A percentile compares a stretch with the other conserved stretches of the same genome.
Conservation (phyloP, 768 basidiomycete genomes). For the Tylopilus rubrobrunneus region DNA sequence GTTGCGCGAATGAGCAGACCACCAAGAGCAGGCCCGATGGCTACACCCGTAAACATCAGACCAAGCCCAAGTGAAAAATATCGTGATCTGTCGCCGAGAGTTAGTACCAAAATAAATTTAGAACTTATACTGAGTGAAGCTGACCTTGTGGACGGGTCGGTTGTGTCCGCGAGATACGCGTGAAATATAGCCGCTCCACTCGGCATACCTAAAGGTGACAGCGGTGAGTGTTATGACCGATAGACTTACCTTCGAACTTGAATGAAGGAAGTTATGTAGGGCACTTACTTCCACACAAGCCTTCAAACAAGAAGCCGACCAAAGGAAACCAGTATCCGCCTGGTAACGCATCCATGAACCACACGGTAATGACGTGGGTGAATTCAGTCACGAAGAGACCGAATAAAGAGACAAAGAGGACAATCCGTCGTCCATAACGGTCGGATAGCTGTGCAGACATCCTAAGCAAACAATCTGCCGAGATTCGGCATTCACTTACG, state of each 20-base stretch:
- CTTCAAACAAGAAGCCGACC: conserved; percentile 62
- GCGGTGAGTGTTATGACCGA: not conserved
- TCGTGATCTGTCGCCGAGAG: conserved; percentile 46
- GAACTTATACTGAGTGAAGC: not conserved
- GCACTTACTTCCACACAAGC: conserved; percentile 62
- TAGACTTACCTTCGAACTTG: not conserved
- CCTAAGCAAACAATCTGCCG: not conserved
- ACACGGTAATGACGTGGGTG: conserved; percentile 62
- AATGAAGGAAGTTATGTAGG: not conserved
- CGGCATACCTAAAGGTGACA: conserved; percentile 41
- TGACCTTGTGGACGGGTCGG: conserved; percentile 52
- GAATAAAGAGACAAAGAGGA: conserved; percentile 57
- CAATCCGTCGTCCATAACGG: conserved; percentile 62
- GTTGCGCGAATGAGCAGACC: conserved; percentile 58
- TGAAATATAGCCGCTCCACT: conserved; percentile 50
- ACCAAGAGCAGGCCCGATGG: conserved; percentile 73
- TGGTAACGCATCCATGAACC: conserved; percentile 56
- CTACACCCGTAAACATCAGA: conserved; percentile 68
- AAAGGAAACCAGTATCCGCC: conserved; percentile 82
- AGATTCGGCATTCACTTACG: conserved; percentile 39
- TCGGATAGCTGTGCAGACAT: conserved; percentile 60
- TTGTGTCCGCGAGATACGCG: conserved; percentile 70
- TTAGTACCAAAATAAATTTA: conserved; percentile 1
- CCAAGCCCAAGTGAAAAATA: conserved; percentile 65
- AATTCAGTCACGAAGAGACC: conserved; percentile 63